phyloP scores from a whole-genome alignment of 2,329 filamentous ascomycete genomes.

The Aspergillus persii region DNA sequence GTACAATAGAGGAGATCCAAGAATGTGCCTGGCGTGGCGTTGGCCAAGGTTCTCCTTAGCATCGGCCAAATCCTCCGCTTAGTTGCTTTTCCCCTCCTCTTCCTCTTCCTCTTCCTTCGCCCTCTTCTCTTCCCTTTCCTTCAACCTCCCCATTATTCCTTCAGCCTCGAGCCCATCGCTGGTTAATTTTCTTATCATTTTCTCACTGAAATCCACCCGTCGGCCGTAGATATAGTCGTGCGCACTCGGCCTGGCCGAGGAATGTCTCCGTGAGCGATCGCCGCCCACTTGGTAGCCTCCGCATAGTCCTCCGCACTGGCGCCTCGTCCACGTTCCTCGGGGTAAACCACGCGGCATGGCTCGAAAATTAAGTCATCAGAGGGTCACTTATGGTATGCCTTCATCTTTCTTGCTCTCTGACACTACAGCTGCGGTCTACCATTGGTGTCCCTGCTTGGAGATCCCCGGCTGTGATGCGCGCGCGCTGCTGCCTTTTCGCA shows the following conservation, averaged over 20 bases:
- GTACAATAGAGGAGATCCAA: background rate
- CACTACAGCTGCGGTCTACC: background rate
- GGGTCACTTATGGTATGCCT: conserved; percentile 66
- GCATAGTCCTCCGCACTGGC: conserved; percentile 21
- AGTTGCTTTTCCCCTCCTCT: background rate
- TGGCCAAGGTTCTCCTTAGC: conserved; percentile 1
- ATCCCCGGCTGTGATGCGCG: background rate
- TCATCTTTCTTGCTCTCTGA: background rate
- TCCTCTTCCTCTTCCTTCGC: conserved; percentile 2
- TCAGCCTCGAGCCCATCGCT: background rate
- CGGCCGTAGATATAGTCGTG: background rate
- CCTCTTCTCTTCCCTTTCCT: background rate
- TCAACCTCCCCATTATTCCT: background rate
- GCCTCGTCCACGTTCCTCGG: conserved; percentile 17
- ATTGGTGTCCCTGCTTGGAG: conserved; percentile 8
- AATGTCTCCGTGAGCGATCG: conserved; percentile 10
- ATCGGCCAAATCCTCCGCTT: background rate
- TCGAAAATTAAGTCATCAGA: conserved; percentile 64
- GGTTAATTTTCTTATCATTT: background rate
- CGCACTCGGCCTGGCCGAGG: background rate
- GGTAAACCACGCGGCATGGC: conserved; percentile 51
- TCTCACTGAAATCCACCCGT: background rate
- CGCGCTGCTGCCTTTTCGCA: background rate
- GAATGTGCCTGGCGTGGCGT: conserved; percentile 13
- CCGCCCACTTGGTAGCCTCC: conserved; percentile 18